These are phyloP conservation scores for Aspergillus sp. DNA, from an alignment of 2,329 filamentous ascomycete species.

Conservation along the genomic window DNA sequence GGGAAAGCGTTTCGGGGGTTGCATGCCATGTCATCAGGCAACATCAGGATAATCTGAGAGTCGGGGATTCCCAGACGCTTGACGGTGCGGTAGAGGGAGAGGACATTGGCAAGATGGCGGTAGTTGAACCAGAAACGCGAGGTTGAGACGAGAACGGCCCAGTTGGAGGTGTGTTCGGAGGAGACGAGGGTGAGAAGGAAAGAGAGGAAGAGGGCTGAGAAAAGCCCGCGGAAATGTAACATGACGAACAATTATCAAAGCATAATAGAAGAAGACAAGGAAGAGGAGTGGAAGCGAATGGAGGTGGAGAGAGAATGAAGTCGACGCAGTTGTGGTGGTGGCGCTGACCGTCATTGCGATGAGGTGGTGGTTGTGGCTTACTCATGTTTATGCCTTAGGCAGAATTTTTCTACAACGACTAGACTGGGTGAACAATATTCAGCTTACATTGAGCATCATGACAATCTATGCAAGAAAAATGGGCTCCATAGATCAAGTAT, in stretches of 20 bases:
- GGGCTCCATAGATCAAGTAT: no score
- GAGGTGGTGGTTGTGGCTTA: no score
- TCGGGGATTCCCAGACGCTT: constrained; percentile 97
- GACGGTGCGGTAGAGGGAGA: constrained; percentile 95
- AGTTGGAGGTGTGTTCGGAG: constrained; percentile 83
- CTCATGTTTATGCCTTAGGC: no score
- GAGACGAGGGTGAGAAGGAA: constrained; percentile 19
- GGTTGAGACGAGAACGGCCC: constrained; percentile 97
- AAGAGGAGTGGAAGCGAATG: background rate
- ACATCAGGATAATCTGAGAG: constrained; percentile 98
- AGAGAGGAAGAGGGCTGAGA: constrained; percentile 24
- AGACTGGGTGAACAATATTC: no score
- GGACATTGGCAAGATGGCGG: constrained; percentile 93
- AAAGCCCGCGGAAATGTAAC: constrained; percentile 23
- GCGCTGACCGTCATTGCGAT: no score
- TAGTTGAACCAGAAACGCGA: constrained; percentile 99
- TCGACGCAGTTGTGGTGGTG: background rate
- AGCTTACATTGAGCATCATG: no score
- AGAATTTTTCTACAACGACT: no score
- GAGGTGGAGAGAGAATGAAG: background rate
- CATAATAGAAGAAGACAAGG: background rate
- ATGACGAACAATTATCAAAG: constrained; percentile 20
- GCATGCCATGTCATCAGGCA: constrained; percentile 99
- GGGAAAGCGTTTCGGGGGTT: constrained; percentile 98
- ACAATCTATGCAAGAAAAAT: no score